phyloP scores from a whole-genome alignment of 345 rosid genomes.

The Linum tenue region DNA sequence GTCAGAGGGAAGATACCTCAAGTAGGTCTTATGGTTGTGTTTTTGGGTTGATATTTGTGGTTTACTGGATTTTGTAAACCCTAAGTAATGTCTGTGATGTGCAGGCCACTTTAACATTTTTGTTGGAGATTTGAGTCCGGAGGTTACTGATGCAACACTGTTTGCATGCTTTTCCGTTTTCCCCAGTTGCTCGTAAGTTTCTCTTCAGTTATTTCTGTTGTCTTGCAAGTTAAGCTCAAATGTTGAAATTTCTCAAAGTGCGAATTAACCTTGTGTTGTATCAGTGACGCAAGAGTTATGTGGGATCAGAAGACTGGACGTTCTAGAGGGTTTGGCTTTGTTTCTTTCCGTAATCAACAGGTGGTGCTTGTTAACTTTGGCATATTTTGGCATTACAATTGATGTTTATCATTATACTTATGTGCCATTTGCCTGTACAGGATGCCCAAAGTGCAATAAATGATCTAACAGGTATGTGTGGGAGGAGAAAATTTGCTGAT shows the following conservation, averaged over 20 bases:
- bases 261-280: slow-evolving; percentile 11
- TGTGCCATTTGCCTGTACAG: slow-evolving; percentile 30
- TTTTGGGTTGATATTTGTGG: not conserved
- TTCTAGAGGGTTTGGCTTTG: slow-evolving; percentile 96
- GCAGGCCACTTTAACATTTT: slow-evolving; percentile 85
- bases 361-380: slow-evolving; percentile 17
- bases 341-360: slow-evolving; percentile 93
- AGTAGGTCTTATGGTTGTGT: slow-evolving; percentile 33
- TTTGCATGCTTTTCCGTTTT: slow-evolving; percentile 87
- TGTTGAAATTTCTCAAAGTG: not conserved
- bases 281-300: slow-evolving; percentile 91
- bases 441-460: slow-evolving; percentile 96
- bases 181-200: slow-evolving; percentile 88
- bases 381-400: not conserved
- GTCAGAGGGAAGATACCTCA: slow-evolving; percentile 97
- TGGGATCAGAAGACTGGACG: slow-evolving; percentile 99
- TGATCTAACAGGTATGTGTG: slow-evolving; percentile 73
- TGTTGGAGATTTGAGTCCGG: slow-evolving; percentile 98
- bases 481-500: not conserved
- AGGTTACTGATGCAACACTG: slow-evolving; percentile 89
- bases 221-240: not conserved
- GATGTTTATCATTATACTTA: slow-evolving; percentile 1
- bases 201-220: slow-evolving; percentile 9
- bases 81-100: not conserved
- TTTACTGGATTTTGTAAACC: slow-evolving; percentile 11